A percentile compares a stretch with the other conserved stretches of the same genome.
Conservation (phyloP, 2,329 filamentous ascomycete species). For the Curvularia spicifera region DNA sequence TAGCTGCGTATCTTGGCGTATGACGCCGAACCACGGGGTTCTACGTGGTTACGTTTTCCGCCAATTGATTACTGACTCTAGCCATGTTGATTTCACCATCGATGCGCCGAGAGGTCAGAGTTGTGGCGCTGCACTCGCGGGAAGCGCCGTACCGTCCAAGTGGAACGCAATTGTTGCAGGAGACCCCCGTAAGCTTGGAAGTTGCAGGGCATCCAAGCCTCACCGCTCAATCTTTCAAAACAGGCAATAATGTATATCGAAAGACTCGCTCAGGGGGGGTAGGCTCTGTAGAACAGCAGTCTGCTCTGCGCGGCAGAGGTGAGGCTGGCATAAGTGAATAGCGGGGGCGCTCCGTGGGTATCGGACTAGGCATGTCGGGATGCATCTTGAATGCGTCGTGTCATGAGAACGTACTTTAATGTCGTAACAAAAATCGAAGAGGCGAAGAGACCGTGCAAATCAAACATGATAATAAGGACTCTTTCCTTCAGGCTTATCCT, state of each 20-base stretch:
- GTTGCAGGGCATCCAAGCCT: not conserved
- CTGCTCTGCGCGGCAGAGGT: not conserved
- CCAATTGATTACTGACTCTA: not conserved
- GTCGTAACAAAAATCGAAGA: not conserved
- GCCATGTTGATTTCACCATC: not conserved
- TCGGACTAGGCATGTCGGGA: not conserved
- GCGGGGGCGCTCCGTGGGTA: not conserved
- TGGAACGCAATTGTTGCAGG: not conserved
- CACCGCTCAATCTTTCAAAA: not conserved
- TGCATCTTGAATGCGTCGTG: not conserved
- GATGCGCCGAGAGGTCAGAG: not conserved
- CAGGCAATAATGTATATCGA: not conserved
- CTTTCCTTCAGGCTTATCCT: conserved; percentile 22
- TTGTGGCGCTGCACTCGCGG: conserved; percentile 1
- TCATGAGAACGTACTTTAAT: not conserved
- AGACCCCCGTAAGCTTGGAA: not conserved
- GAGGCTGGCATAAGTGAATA: not conserved
- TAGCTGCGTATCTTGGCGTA: not conserved
- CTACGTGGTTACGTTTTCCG: not conserved
- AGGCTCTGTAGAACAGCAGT: not conserved
- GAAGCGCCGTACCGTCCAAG: conserved; percentile 1
- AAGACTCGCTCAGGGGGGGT: no score
- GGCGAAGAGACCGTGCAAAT: not conserved
- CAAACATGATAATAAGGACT: conserved; percentile 24
- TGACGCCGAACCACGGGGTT: not conserved